Evolutionary conservation across 2,329 filamentous ascomycete species (phyloP), one percentile per base, ranked within the genome.

Genomic region (Coleophoma eucalyptorum): DNA sequence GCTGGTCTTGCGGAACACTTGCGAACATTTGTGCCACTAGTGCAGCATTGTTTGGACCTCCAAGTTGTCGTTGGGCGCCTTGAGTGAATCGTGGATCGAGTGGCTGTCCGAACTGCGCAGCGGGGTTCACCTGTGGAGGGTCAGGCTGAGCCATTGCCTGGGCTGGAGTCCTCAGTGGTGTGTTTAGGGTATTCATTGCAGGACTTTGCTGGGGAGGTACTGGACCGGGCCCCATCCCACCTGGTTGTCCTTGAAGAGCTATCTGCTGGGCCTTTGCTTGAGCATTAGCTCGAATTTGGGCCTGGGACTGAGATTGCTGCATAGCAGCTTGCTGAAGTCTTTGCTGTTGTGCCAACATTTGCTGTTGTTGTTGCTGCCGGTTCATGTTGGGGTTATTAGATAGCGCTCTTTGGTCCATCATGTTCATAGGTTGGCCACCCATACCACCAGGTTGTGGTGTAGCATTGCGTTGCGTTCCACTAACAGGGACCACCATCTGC

Each of bases 201-300:
- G 81, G 81, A 53, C 80, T 84, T 59, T 81, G 81, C 2, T 77
- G 77, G 40, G 74, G 70, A n/a, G 70, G 70, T 54, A 76, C 73
- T 33, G 72, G 72, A 6, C 70, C 72, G 41, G 70, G 70, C 12
- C 70, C 72, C 56, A 82, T 72, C n/a, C 72, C 75, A 18, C 73
- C 75, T 13, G 75, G 73, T 55, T 83, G 81, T 2, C 75, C 77
- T 55, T 80, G 78, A 35, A 68, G 57, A n/a, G 53, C 59, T 65
- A 80, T 74, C 56, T 78, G 72, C 59, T 78, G 79, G 21, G 68
- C 69, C 46, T 72, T 69, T 13, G 69, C 65, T 50, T 61, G 58
- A 10, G 58, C 60, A 44, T 59, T 58, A 16, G 59, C 49, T 31
- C 62, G 57, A 26, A 58, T 56, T 49, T 62, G 61, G 26, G 53